phyloP scores from a whole-genome alignment of 495 filamentous ascomycete species.

The Aspergillus diversus region DNA sequence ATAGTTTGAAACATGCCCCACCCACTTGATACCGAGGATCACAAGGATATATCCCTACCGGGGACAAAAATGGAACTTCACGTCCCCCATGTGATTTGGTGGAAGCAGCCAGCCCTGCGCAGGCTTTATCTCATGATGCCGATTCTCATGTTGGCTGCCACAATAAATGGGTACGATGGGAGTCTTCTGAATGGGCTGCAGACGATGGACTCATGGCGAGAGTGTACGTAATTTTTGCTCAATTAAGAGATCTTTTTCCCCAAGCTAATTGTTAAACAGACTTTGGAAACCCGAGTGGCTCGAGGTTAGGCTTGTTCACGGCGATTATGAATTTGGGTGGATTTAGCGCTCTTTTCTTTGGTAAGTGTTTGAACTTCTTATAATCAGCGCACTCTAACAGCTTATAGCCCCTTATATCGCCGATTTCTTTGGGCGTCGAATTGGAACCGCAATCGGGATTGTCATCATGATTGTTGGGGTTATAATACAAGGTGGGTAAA shows the following conservation, averaged over 20 bases:
- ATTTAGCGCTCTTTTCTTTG: conserved; percentile 10
- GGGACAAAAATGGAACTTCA: not conserved
- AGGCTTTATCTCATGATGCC: conserved; percentile 12
- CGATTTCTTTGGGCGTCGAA: conserved; percentile 3
- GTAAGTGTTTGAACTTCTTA: not conserved
- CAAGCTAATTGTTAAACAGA: not conserved
- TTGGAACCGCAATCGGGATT: conserved; percentile 2
- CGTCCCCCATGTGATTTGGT: conserved; percentile 3
- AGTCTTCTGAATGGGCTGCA: conserved; percentile 8
- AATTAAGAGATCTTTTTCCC: not conserved
- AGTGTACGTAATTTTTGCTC: not conserved
- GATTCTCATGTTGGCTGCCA: conserved; percentile 5
- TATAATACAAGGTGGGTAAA: not conserved
- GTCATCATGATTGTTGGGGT: conserved; percentile 4
- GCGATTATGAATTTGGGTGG: conserved; percentile 12
- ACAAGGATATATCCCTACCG: too few species aligned
- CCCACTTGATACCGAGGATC: too few species aligned
- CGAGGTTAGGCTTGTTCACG: conserved; percentile 5
- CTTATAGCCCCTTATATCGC: conserved; percentile 8
- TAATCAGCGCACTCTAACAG: not conserved
- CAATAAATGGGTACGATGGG: conserved; percentile 14
- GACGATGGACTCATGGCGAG: conserved; percentile 8
- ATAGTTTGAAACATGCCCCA: too few species aligned
- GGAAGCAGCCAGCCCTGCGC: conserved; percentile 7
- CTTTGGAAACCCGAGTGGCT: conserved; percentile 2